Conservation (phyloP, 2,329 filamentous ascomycete species). For the Diaporthe ampelina region DNA sequence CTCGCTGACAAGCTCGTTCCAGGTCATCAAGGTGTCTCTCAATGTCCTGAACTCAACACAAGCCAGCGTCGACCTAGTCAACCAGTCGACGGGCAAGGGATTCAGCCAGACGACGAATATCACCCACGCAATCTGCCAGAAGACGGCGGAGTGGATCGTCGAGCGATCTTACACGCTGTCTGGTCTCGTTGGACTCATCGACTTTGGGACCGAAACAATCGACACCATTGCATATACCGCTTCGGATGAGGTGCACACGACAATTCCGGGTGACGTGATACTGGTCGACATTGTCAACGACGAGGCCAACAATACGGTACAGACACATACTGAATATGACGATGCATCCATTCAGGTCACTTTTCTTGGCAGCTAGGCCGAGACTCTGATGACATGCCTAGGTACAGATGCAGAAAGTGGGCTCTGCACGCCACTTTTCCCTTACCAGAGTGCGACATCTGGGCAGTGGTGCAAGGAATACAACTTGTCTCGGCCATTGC, state of each 20-base stretch:
- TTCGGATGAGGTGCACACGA: not conserved
- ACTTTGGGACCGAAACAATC: not conserved
- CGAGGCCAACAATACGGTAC: not conserved
- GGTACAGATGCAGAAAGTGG: not conserved
- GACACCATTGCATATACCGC: not conserved
- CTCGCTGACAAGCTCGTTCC: no score
- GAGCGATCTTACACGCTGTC: not conserved
- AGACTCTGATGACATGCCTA: not conserved
- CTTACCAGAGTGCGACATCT: not conserved
- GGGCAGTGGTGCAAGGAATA: not conserved
- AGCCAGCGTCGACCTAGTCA: not conserved
- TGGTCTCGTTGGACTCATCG: not conserved
- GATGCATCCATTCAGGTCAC: not conserved
- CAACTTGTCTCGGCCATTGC: not conserved
- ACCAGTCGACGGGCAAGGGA: not conserved
- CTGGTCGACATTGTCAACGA: not conserved
- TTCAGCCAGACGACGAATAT: not conserved
- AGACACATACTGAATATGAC: not conserved
- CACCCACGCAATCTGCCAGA: not conserved
- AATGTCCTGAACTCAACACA: not conserved
- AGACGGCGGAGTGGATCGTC: conserved; percentile 6
- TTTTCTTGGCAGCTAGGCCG: not conserved
- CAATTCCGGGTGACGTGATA: not conserved
- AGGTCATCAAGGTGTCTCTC: not conserved
- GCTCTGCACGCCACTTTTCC: not conserved